Evolutionary conservation across 2,329 filamentous ascomycete species (phyloP), one percentile per base, ranked within the genome.

Genomic region (Paecilomyces formosus): DNA sequence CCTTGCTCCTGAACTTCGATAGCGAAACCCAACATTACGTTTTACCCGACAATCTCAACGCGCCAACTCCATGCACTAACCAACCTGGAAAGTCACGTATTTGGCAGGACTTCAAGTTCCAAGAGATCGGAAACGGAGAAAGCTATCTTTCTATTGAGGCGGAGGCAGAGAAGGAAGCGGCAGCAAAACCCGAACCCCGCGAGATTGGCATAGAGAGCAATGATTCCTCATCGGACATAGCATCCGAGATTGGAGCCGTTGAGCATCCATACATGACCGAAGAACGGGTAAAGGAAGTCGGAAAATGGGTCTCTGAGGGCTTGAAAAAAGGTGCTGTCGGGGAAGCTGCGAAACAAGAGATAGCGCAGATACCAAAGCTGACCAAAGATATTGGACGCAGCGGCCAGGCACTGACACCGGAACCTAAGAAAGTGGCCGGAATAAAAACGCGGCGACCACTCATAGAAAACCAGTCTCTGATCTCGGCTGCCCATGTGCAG

Each of bases 61-160:
- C 61, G 12, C 67, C 68, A 3, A 62, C 62, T 24, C 57, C 49
- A 3, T 57, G 63, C 8, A 65, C 60, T 12, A 58, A 56, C 13
- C 61, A 64, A 18, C 57, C 65, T 24, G 66, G 64, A 13, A 57
- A 57, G 11, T 70, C 72, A 5, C 66, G 63, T 9, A 58, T 73
- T 15, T 75, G 73, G 73, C 61, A 62, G 24, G 61, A 67, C 55
- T 70, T 67, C 55, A 63, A 62, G 8, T 74, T 71, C 55, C 58
- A 63, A 24, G 66, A 67, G 54, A 61, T 74, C n/a, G 72, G 73
- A 9, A 64, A 68, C 28, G 61, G 62, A 6, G 63, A 62, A 7
- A 65, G 66, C 22, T 64, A 64, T 26, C 53, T 61, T 24, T 58
- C 59, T 2, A 33, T 66, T 45, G 62, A 60, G 2, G 54, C 60